Evolutionary conservation across 257 asterid genomes (phyloP).

Genomic region (Linderniella brevidens): DNA sequence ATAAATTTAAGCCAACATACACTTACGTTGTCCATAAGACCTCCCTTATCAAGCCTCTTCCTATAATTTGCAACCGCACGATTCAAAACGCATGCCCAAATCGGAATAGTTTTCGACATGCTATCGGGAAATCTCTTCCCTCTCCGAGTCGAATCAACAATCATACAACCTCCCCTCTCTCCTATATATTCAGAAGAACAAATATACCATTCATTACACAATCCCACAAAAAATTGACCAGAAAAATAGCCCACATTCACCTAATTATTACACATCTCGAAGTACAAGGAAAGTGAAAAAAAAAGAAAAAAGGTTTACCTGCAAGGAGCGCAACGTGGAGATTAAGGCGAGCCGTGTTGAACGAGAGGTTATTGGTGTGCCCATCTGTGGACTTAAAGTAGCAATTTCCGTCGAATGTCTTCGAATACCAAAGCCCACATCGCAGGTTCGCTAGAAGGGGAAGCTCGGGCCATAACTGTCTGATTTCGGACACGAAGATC

Average conservation of each 20-base stretch:
- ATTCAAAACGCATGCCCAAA: conserved; percentile 89
- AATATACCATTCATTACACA: too few species aligned
- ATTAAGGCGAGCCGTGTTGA: conserved; percentile 79
- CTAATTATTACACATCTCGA: background rate
- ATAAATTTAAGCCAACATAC: too few species aligned
- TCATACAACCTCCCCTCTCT: conserved; percentile 94
- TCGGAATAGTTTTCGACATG: conserved; percentile 96
- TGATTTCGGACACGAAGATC: conserved; percentile 72
- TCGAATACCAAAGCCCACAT: conserved; percentile 17
- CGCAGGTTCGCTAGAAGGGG: conserved; percentile 91
- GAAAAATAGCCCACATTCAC: too few species aligned
- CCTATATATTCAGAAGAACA: conserved; percentile 16
- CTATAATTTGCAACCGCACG: conserved; percentile 50
- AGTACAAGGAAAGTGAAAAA: background rate
- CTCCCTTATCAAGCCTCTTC: conserved; percentile 4
- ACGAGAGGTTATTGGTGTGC: conserved; percentile 80
- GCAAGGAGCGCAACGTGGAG: conserved; percentile 79
- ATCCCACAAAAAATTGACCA: background rate
- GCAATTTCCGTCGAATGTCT: conserved; percentile 44
- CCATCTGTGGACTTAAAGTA: conserved; percentile 98
- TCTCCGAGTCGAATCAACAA: conserved; percentile 79
- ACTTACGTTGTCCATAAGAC: conserved; percentile 28
- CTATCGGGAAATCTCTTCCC: conserved; percentile 98
- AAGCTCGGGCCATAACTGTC: conserved; percentile 80
- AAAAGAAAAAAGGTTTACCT: conserved; percentile 21